These are phyloP conservation scores for Epichloe typhina DNA, from an alignment of 2,329 filamentous ascomycete species.

Conservation along the genomic window DNA sequence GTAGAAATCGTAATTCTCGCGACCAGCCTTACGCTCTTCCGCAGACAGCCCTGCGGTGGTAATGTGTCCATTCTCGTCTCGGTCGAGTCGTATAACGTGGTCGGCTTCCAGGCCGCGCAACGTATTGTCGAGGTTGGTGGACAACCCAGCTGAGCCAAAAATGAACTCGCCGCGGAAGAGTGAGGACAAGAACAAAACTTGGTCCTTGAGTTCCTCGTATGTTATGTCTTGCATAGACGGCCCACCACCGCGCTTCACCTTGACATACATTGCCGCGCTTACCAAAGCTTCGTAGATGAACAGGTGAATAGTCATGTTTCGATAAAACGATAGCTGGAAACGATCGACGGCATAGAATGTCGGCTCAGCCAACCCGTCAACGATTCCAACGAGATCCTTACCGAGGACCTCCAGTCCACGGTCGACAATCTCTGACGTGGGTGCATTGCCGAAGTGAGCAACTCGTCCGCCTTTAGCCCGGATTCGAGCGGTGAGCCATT, in stretches of 20 bases:
- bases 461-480: conserved; percentile 80
- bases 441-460: conserved; percentile 76
- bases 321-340: conserved; percentile 95
- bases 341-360: conserved; percentile 92
- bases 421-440: conserved; percentile 71
- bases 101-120: conserved; percentile 66
- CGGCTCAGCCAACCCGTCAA: conserved; percentile 71
- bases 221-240: conserved; percentile 66
- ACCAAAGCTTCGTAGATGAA: conserved; percentile 91
- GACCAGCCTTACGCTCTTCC: conserved; percentile 60
- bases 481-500: conserved; percentile 79
- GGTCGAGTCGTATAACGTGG: conserved; percentile 56
- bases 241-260: conserved; percentile 82
- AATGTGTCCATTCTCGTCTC: conserved; percentile 42
- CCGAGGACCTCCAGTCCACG: conserved; percentile 86
- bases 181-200: conserved; percentile 82
- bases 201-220: conserved; percentile 58
- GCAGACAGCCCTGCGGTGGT: conserved; percentile 60
- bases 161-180: conserved; percentile 96
- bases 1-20: conserved; percentile 97
- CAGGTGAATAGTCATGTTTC: conserved; percentile 98
- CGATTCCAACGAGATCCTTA: conserved; percentile 69
- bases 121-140: conserved; percentile 68
- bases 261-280: conserved; percentile 78
- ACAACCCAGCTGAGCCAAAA: conserved; percentile 76